Evolutionary conservation across 192 early-diverging fungal genomes (phyloP).

Genomic region (Umbelopsis ramanniana): DNA sequence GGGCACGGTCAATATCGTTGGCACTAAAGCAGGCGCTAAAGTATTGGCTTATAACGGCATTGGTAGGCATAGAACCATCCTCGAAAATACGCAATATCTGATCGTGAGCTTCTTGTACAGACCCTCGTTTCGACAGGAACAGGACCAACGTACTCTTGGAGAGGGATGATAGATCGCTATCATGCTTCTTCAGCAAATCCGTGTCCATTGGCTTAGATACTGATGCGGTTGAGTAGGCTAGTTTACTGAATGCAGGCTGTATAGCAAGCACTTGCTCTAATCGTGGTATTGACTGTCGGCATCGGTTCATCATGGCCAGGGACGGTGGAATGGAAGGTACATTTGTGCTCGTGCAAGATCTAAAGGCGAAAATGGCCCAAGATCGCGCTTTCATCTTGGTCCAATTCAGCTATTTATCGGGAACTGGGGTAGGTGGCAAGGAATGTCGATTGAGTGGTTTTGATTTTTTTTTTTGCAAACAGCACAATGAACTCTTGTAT

Average conservation of each 20-base stretch:
- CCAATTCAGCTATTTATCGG: background rate
- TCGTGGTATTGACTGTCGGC: background rate
- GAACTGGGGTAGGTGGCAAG: background rate
- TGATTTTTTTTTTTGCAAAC: background rate
- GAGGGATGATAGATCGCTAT: too few species aligned
- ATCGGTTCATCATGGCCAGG: background rate
- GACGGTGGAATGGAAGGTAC: background rate
- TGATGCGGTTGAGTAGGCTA: too few species aligned
- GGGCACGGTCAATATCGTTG: background rate
- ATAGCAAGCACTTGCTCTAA: too few species aligned
- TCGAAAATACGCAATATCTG: background rate
- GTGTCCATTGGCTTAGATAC: too few species aligned
- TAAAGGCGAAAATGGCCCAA: constrained; percentile 12
- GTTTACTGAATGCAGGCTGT: too few species aligned
- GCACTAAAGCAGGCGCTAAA: background rate
- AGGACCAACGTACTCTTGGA: background rate
- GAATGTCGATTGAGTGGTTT: background rate
- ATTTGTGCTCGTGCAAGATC: constrained; percentile 9
- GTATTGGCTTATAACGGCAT: background rate
- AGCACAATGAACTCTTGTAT: background rate
- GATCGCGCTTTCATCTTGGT: constrained; percentile 16
- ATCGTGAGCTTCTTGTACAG: background rate
- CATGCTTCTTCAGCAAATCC: too few species aligned
- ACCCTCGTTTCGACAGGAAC: background rate
- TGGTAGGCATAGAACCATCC: background rate